These are phyloP conservation scores for Ophiobolus disseminans DNA, from an alignment of 2,329 filamentous ascomycete genomes.

Conservation along the genomic window DNA sequence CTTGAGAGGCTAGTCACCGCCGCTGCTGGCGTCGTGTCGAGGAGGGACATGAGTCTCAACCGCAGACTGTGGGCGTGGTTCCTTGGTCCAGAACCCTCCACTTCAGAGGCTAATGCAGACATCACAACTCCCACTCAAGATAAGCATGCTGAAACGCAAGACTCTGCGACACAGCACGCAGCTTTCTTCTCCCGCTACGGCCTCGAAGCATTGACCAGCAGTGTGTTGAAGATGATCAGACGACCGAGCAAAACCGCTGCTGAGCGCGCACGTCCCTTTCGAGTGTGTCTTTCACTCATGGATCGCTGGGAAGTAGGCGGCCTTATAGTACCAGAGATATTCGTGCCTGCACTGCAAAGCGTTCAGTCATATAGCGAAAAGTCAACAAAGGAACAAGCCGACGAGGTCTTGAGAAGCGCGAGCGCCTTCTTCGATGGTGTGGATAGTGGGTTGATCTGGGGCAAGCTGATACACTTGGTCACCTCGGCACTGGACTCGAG, in stretches of 20 bases:
- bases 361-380: constrained; percentile 75
- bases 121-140: constrained; percentile 53
- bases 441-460: constrained; percentile 91
- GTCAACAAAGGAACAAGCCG: constrained; percentile 73
- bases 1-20: constrained; percentile 82
- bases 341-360: constrained; percentile 83
- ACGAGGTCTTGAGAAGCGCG: constrained; percentile 89
- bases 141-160: constrained; percentile 56
- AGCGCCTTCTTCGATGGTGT: constrained; percentile 98
- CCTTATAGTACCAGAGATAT: constrained; percentile 84
- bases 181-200: constrained; percentile 83
- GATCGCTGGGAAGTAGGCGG: constrained; percentile 97
- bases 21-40: constrained; percentile 83
- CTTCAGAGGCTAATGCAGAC: constrained; percentile 43
- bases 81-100: constrained; percentile 74
- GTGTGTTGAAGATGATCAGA: constrained; percentile 79
- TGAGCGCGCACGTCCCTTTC: constrained; percentile 83
- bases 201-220: constrained; percentile 73
- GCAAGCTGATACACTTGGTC: constrained; percentile 76
- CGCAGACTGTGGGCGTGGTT: constrained; percentile 96
- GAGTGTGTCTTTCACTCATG: constrained; percentile 94
- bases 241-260: constrained; percentile 60
- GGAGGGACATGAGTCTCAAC: constrained; percentile 96
- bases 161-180: constrained; percentile 56
- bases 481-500: constrained; percentile 57